Evolutionary conservation across 139 green algal species (phyloP), one percentile per base, ranked within the genome.

Genomic region (Coelastrella sp.): DNA sequence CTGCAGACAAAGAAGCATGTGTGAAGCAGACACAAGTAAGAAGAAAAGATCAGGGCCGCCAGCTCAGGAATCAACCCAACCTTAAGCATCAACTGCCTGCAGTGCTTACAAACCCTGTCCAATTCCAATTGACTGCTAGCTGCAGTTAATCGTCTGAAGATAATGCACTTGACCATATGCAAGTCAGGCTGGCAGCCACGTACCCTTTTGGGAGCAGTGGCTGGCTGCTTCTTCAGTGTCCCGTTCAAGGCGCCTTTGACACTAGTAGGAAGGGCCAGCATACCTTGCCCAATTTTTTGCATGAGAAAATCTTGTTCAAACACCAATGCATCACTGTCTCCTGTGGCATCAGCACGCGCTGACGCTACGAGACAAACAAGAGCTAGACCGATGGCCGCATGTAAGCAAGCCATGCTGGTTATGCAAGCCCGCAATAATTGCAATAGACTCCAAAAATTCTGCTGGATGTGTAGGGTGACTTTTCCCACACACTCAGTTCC

Each of bases 221-320:
- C 19, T 60, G 82, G 56, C 63, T 70, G 63, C 63, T 70, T 70
- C 63, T 70, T 61, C 27, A 87, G 17, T 4, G 82, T 78, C 6
- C 82, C 82, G 49, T 61, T 65, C 25, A 70, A 35, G 5, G 27
- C 82, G 57, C 24, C 63, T 56, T 56, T 78, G 15, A 87, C 15
- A 6, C 22, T 70, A n/a, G 6, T 35, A 35, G 82, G 65, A 24
- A 87, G 14, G 6, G 20, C n/a, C 63, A 87, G 25, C 82, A 87
- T 87, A 11, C 22, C 25, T 17, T 78, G n/a, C 7, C 59, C 59
- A 22, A 87, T 87, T 20, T 78, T 87, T 7, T 9, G 20, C 8
- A 61, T 65, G 3, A 87, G 82, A 5, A 78, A 87, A 25, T 87
- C 65, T 22, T 87, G 24, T 35, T 65, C 59, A 9, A 66, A 87